These are phyloP conservation scores for Naganishia kalamii DNA, from an alignment of 768 basidiomycete genomes.

Conservation along the genomic window DNA sequence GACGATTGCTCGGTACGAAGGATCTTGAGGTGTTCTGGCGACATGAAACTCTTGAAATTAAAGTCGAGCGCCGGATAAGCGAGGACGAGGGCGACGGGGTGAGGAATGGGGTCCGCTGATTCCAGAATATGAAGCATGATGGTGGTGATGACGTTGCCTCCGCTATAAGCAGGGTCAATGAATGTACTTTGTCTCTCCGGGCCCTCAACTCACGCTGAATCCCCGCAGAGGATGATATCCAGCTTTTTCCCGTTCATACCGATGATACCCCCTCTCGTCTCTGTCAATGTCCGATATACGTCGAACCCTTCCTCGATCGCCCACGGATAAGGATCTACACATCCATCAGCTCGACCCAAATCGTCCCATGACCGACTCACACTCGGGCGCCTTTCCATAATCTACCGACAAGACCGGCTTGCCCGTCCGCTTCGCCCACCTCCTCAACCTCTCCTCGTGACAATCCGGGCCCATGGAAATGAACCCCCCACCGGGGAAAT, in stretches of 20 bases:
- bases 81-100: conserved; percentile 74
- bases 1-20: conserved; percentile 82
- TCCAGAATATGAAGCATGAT: conserved; percentile 82
- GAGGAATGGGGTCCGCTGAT: conserved; percentile 54
- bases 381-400: conserved; percentile 95
- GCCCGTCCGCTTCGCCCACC: conserved; percentile 74
- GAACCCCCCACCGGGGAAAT: conserved; percentile 94
- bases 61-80: conserved; percentile 92
- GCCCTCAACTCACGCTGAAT: conserved; percentile 77
- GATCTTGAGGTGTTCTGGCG: conserved; percentile 66
- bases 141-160: conserved; percentile 77
- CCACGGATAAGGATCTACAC: conserved; percentile 87
- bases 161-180: conserved; percentile 52
- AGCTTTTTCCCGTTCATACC: conserved; percentile 82
- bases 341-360: neutral
- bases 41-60: conserved; percentile 92
- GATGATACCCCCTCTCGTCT: conserved; percentile 69
- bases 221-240: conserved; percentile 74
- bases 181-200: neutral
- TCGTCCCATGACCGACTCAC: conserved; percentile 50
- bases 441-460: conserved; percentile 84
- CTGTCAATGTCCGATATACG: conserved; percentile 70
- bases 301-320: conserved; percentile 94
- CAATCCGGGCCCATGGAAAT: conserved; percentile 93
- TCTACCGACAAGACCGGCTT: conserved; percentile 79